phyloP scores from a whole-genome alignment of 208 protist species.

The Strigomonas culicis region DNA sequence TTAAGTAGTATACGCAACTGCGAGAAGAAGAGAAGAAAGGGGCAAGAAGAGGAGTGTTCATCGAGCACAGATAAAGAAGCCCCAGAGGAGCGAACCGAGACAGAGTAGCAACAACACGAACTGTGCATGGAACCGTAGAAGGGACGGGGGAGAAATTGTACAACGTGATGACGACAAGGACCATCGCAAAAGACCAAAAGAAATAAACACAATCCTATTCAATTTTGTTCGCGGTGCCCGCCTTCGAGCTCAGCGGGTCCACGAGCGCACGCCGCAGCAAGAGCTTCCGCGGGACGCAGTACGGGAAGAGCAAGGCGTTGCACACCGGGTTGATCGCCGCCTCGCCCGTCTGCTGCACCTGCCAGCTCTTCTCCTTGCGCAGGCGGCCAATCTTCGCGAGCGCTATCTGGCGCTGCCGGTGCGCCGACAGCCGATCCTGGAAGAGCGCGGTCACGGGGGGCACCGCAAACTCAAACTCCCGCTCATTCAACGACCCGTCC shows the following conservation, averaged over 20 bases:
- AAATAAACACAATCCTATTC: slow-evolving; percentile 3
- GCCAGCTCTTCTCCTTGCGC: slow-evolving; percentile 64
- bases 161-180: background rate
- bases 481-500: slow-evolving; percentile 84
- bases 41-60: too few relatives aligned
- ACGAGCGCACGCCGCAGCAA: slow-evolving; percentile 40
- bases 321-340: slow-evolving; percentile 65
- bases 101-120: too few relatives aligned
- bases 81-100: too few relatives aligned
- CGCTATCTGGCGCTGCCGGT: slow-evolving; percentile 77
- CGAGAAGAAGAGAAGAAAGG: too few relatives aligned
- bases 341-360: slow-evolving; percentile 35
- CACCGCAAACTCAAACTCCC: slow-evolving; percentile 86
- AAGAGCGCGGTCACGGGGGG: slow-evolving; percentile 81
- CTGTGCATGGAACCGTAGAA: too few relatives aligned
- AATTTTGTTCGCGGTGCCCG: background rate
- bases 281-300: slow-evolving; percentile 83
- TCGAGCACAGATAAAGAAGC: too few relatives aligned
- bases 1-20: too few relatives aligned
- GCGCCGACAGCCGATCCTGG: slow-evolving; percentile 73
- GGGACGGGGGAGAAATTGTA: too few relatives aligned
- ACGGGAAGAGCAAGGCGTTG: slow-evolving; percentile 82
- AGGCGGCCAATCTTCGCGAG: slow-evolving; percentile 82
- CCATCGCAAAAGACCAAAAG: background rate
- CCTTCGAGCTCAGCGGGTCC: slow-evolving; percentile 61